phyloP scores from a whole-genome alignment of 257 asterid species.

The Capsicum rhomboideum region DNA sequence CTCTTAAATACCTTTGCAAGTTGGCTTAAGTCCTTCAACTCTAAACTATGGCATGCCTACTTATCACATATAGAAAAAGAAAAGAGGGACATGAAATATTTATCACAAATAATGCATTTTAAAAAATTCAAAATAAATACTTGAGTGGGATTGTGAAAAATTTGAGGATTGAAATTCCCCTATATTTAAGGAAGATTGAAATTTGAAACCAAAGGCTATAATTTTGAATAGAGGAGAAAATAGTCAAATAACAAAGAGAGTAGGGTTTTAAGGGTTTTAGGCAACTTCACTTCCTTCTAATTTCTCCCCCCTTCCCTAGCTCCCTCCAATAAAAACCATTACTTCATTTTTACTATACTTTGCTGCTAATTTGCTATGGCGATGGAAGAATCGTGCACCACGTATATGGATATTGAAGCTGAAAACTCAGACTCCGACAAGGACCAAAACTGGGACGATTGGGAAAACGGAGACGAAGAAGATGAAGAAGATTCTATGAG shows the following conservation, averaged over 20 bases:
- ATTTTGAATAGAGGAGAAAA: not conserved
- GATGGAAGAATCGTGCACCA: not conserved
- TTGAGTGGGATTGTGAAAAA: not conserved
- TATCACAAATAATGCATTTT: not conserved
- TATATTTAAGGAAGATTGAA: not conserved
- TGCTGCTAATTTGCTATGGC: conserved; percentile 9
- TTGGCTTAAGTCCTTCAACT: too few relatives aligned
- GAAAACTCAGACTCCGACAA: conserved; percentile 9
- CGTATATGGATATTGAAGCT: conserved; percentile 11
- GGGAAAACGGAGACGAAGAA: conserved; percentile 28
- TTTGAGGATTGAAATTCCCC: not conserved
- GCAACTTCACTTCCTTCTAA: not conserved
- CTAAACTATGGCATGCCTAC: too few relatives aligned
- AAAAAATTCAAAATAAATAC: not conserved
- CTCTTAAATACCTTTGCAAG: too few relatives aligned
- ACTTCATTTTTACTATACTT: not conserved
- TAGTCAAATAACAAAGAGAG: not conserved
- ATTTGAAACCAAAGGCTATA: not conserved
- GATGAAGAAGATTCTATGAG: conserved; percentile 9
- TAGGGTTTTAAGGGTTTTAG: not conserved
- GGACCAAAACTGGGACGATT: conserved; percentile 39
- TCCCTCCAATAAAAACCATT: not conserved
- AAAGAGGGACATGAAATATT: not conserved
- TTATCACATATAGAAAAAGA: too few relatives aligned
- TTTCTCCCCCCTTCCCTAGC: not conserved